A percentile compares a stretch with the other conserved stretches of the same genome.
These are phyloP conservation scores for Thelonectria olida DNA, from an alignment of 2,329 filamentous ascomycete species.

Conservation along the genomic window DNA sequence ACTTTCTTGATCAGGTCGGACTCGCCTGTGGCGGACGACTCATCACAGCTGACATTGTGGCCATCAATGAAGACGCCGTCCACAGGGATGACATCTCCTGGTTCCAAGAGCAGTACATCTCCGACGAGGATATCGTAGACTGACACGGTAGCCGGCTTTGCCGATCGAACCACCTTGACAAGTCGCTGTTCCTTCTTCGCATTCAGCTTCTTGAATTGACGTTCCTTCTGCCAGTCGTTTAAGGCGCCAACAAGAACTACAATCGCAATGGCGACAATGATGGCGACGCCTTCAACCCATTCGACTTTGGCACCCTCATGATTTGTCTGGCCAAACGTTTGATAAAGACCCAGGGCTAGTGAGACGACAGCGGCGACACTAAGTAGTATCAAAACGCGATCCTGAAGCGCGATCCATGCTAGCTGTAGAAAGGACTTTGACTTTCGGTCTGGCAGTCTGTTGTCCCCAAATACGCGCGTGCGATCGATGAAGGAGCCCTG, in stretches of 20 bases:
- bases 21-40: slow-evolving; percentile 80
- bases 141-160: slow-evolving; percentile 73
- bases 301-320: slow-evolving; percentile 65
- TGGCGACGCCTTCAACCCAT: slow-evolving; percentile 85
- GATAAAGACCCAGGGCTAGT: slow-evolving; percentile 78
- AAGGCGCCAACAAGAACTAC: slow-evolving; percentile 80
- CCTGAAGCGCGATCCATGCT: slow-evolving; percentile 86
- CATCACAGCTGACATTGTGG: slow-evolving; percentile 79
- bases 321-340: slow-evolving; percentile 72
- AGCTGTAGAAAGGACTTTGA: slow-evolving; percentile 76
- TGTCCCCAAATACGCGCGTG: slow-evolving; percentile 76
- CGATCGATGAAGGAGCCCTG: slow-evolving; percentile 65
- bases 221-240: slow-evolving; percentile 84
- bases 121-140: slow-evolving; percentile 76
- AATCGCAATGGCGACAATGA: slow-evolving; percentile 81
- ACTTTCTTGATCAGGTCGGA: slow-evolving; percentile 79
- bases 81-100: slow-evolving; percentile 78
- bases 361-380: slow-evolving; percentile 77
- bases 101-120: slow-evolving; percentile 77
- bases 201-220: slow-evolving; percentile 81
- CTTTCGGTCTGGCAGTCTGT: slow-evolving; percentile 77
- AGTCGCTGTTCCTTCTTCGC: slow-evolving; percentile 80
- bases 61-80: slow-evolving; percentile 79
- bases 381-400: slow-evolving; percentile 80
- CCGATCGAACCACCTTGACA: slow-evolving; percentile 77